Evolutionary conservation across 805 yeast genomes (phyloP), one percentile per base, ranked within the genome.

Genomic region (Ascoidea tarda): DNA sequence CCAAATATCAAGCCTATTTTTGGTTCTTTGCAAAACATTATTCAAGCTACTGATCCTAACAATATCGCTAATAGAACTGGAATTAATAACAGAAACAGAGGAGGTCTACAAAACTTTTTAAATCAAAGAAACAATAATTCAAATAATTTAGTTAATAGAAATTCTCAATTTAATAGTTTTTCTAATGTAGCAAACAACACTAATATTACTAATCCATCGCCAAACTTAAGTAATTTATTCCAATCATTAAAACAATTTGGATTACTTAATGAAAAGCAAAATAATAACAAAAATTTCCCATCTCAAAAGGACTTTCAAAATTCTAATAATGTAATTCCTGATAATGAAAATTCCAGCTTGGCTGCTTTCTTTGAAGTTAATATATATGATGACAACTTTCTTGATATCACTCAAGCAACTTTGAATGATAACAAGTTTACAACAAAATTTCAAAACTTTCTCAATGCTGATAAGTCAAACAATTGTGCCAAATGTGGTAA

Each of bases 401-500:
- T 63, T 55, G 60, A 69, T 21, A 60, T 66, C 49, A 66, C 69
- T 52, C 67, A 69, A 50, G 66, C 73, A 46, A 56, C 65, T 8
- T 48, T 57, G 10, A 55, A 56, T 44, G 59, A 60, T 28, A 60
- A 64, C 32, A 63, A 63, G 48, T 59, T 60, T 59, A 60, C 60
- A 64, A 60, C 53, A 63, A 59, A 46, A 47, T 51, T 49, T 21
- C 66, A 67, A 42, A 65, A 55, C 46, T 61, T 64, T 52, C 68
- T 83, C 42, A 84, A 77, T 63, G 78, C 70, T n/a, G 66, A 69
- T 32, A 78, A 82, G 59, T 80, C 93, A 3, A 77, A 84, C 56
- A 91, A 88, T 66, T 93, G 99, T 70, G 78, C 86, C 14, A 81
- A 82, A 16, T 93, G 99, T 69, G 95, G 97, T 31, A 87, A 87